Base-by-base conservation (phyloP, 371 early-diverging fungal genomes). In the Mucor indicus region DNA sequence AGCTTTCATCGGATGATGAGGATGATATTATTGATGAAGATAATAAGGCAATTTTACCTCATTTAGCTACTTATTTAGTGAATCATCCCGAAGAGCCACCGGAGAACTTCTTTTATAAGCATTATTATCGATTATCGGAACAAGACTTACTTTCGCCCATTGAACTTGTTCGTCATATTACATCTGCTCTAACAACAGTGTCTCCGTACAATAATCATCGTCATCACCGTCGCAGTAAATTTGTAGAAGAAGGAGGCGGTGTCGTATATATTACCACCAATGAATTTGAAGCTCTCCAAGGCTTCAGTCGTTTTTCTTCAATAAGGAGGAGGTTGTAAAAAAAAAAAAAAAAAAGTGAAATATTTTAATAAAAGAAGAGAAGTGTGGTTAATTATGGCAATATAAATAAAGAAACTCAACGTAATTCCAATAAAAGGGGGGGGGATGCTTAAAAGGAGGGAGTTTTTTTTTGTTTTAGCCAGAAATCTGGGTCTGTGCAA, bases 251-350 rank as follows among this genome's bases (percentile, higher is more conserved):
- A 24, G 25, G 40, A 25, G 27, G 48, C 29, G 38, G 33, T 19
- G 47, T 50, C 12, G 53, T 60, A 10, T 64, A 71, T 46, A 64
- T 71, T 4, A 71, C 71, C 8, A 29, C 55, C 10, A 67, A 72
- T 35, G 72, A 72, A 50, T 72, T 63, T 35, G 69, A 72, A 39
- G 72, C 72, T 17, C 53, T 72, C 11, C 58, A 72, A 63, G 72
- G 69, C 3, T 56, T 72, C 41, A 61, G 60, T 29, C 55, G 53
- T 13, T 65, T 69, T 33, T 30, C 21, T 30, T 32, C 32, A 40
- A 16, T 22, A 39, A 39, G 15, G 13, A 17, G 25, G 12, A 25
- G 29, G 27, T 17, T 17, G 9, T 19, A 1, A 12, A n/a, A 42
- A 13, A 12, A 23, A 4, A 22, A 38, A 10, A 22, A 38, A 38